Evolutionary conservation across 371 early-diverging fungal species (phyloP).

Genomic region (Haplosporangium sp.): DNA sequence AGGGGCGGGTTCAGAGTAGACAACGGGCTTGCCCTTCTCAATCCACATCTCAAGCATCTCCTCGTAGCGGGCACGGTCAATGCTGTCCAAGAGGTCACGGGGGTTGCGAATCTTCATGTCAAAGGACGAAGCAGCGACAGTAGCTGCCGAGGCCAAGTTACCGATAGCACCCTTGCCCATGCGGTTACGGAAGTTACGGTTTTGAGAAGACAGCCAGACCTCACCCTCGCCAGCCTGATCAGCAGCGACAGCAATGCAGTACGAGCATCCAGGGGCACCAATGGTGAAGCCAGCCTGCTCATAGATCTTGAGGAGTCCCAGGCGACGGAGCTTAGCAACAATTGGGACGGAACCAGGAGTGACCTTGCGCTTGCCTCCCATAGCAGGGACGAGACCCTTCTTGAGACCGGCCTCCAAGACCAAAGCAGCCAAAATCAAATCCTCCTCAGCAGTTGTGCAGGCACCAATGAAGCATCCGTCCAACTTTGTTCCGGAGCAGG

Average conservation of each 20-base stretch:
- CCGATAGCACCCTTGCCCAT: slow-evolving; percentile 87
- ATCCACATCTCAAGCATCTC: slow-evolving; percentile 72
- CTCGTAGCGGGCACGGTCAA: slow-evolving; percentile 69
- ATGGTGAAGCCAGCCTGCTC: slow-evolving; percentile 79
- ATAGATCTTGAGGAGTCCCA: slow-evolving; percentile 78
- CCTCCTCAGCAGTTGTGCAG: slow-evolving; percentile 87
- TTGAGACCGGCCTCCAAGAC: slow-evolving; percentile 80
- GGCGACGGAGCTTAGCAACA: slow-evolving; percentile 77
- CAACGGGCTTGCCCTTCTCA: slow-evolving; percentile 65
- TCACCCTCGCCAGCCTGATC: slow-evolving; percentile 83
- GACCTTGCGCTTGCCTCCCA: slow-evolving; percentile 75
- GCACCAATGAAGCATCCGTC: slow-evolving; percentile 86
- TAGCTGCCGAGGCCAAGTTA: slow-evolving; percentile 80
- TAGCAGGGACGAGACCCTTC: slow-evolving; percentile 68
- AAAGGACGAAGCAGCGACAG: slow-evolving; percentile 84
- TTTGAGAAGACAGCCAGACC: slow-evolving; percentile 83
- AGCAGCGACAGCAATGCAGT: slow-evolving; percentile 84
- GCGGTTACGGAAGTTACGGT: slow-evolving; percentile 85
- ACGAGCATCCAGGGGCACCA: slow-evolving; percentile 88
- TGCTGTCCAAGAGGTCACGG: slow-evolving; percentile 66
- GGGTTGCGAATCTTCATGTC: slow-evolving; percentile 79
- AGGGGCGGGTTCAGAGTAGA: slow-evolving; percentile 75
- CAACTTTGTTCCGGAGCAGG: slow-evolving; percentile 69
- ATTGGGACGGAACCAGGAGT: slow-evolving; percentile 86
- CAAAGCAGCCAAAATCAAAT: slow-evolving; percentile 78